Base-by-base conservation (phyloP, 805 yeast species). In the Ogataea polymorpha region DNA sequence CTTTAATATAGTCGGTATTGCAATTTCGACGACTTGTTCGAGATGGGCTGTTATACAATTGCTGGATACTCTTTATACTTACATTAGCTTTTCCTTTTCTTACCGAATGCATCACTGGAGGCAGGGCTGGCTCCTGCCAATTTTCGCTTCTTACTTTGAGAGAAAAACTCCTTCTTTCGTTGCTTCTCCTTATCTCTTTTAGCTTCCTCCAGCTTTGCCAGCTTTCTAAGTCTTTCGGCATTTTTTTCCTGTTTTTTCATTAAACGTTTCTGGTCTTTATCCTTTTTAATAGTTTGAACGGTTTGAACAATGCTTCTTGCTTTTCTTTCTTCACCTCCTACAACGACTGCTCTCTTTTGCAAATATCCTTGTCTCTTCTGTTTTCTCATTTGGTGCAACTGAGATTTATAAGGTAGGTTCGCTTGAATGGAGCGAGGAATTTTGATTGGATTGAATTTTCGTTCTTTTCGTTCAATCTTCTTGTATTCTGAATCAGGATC, bases 281-380 rank as follows among this genome's bases (percentile, higher is more conserved):
- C 93, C 56, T 80, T 86, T 56, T 87, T 79, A 39, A 93, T 69
- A 0, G 98, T 88, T 55, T 84, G 77, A 41, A 93, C 80, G 66
- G 86, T 86, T 65, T 84, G 91, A 72, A 93, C 78, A 65, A 91
- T 75, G 25, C 88, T 82, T 53, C 97, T 77, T 23, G 95, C 90
- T 68, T 87, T 86, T 82, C 87, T 88, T 65, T 91, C 98, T 38
- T 87, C 96, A 12, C 95, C 96, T 30, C 82, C 86, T 28, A 90
- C 67, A 6, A 93, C 93, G 39, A 93, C 97, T 1, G 99, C 99
- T 58, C 99, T 80, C 71, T 89, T 93, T 40, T 70, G 66, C 77
- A 84, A 61, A 59, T 91, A 93, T 0, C 96, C 81, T 56, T 77
- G 73, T 65, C 84, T 82, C 71, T 76, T 80, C 64, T 86, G 93